A percentile compares a stretch with the other conserved stretches of the same genome.
Conservation (phyloP, 78 protist genomes). For the Dictyostelium purpureum region DNA sequence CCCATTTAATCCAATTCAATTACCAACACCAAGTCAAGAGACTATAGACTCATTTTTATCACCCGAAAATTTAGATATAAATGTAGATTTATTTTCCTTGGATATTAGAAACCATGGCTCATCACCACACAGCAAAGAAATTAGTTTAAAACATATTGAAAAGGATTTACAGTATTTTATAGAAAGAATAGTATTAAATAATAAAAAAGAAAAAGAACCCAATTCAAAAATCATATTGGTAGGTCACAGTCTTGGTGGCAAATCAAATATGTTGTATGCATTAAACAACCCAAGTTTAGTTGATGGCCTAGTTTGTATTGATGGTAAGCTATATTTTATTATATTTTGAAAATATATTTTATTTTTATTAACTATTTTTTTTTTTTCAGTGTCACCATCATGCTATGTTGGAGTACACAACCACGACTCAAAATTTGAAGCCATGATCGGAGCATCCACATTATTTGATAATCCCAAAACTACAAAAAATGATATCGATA, state of each 20-base stretch:
- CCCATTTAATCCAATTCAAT: background rate
- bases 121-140: slow-evolving; percentile 20
- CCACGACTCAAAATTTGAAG: slow-evolving; percentile 39
- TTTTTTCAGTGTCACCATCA: slow-evolving; percentile 39
- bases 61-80: background rate
- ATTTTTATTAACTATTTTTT: no score
- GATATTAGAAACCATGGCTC: slow-evolving; percentile 58
- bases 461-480: background rate
- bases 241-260: slow-evolving; percentile 54
- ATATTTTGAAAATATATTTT: background rate
- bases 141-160: slow-evolving; percentile 8
- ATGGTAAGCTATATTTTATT: slow-evolving; percentile 11
- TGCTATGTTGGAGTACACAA: slow-evolving; percentile 49
- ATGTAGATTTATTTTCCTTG: slow-evolving; percentile 10
- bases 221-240: slow-evolving; percentile 3
- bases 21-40: background rate
- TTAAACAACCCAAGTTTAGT: background rate
- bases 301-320: slow-evolving; percentile 53
- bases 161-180: slow-evolving; percentile 26
- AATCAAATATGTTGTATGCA: slow-evolving; percentile 5
- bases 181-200: background rate
- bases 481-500: background rate
- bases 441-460: slow-evolving; percentile 38
- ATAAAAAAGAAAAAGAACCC: background rate
- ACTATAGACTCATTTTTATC: background rate